Conservation (phyloP, 192 early-diverging fungal genomes). For the Fimicolochytrium jonesii region DNA sequence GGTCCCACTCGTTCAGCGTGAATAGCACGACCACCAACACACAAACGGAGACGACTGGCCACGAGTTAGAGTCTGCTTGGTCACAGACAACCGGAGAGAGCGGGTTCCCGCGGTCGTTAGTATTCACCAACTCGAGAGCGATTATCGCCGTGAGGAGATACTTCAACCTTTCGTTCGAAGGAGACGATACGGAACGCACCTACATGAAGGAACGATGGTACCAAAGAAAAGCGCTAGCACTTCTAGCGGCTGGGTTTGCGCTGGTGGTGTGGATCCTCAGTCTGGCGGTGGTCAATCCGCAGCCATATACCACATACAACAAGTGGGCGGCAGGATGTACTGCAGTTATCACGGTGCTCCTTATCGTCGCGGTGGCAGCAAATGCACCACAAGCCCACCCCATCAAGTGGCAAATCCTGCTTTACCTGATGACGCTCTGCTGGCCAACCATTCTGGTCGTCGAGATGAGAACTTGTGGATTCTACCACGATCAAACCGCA, state of each 20-base stretch:
- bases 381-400: slow-evolving; percentile 11
- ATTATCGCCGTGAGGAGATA: neutral
- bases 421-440: neutral
- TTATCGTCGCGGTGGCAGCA: slow-evolving; percentile 5
- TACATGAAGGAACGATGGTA: slow-evolving; percentile 13
- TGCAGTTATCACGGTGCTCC: neutral
- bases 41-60: neutral
- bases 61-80: neutral
- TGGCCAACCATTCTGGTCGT: slow-evolving; percentile 20
- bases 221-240: slow-evolving; percentile 15
- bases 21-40: neutral
- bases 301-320: slow-evolving; percentile 15
- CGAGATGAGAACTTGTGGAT: slow-evolving; percentile 11
- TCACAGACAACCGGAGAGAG: neutral
- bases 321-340: neutral
- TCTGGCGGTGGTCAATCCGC: neutral
- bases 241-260: slow-evolving; percentile 9
- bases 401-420: slow-evolving; percentile 9
- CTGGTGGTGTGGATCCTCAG: slow-evolving; percentile 14
- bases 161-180: neutral
- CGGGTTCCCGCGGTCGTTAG: neutral
- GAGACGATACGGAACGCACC: neutral
- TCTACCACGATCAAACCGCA: neutral
- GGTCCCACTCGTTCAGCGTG: neutral
- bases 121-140: neutral